phyloP scores from a whole-genome alignment of 2,329 filamentous ascomycete genomes.

The Nigrograna mackinnonii region DNA sequence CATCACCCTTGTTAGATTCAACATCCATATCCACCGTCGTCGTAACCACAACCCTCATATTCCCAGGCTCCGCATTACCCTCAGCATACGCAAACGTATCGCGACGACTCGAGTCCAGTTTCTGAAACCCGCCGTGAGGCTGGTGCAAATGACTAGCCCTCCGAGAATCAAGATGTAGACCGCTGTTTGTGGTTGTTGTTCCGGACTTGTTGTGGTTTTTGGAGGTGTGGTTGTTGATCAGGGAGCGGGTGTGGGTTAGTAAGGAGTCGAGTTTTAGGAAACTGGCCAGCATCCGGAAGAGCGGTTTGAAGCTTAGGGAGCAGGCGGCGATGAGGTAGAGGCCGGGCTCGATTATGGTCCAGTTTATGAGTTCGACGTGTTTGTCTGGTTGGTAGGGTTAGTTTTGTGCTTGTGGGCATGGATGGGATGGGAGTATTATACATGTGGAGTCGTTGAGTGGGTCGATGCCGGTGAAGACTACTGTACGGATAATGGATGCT shows the following conservation, averaged over 20 bases:
- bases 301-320: slow-evolving; percentile 25
- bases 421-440: slow-evolving; percentile 5
- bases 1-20: slow-evolving; percentile 1
- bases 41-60: slow-evolving; percentile 7
- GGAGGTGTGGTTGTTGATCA: too few species aligned
- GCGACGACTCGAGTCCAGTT: neutral
- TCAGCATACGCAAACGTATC: neutral
- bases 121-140: neutral
- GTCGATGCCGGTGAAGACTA: slow-evolving; percentile 18
- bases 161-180: slow-evolving; percentile 12
- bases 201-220: slow-evolving; percentile 1
- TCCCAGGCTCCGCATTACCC: neutral
- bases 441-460: slow-evolving; percentile 23
- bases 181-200: slow-evolving; percentile 1
- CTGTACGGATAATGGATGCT: slow-evolving; percentile 25
- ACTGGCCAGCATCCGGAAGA: slow-evolving; percentile 23
- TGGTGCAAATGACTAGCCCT: slow-evolving; percentile 11
- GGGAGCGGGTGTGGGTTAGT: slow-evolving; percentile 20
- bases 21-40: slow-evolving; percentile 14
- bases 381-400: slow-evolving; percentile 8
- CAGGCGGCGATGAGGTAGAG: slow-evolving; percentile 29
- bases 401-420: neutral
- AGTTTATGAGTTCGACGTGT: slow-evolving; percentile 20
- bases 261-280: slow-evolving; percentile 19
- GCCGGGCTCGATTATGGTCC: slow-evolving; percentile 29